phyloP scores from a whole-genome alignment of 306 rosid genomes.

The Carpinus viminea region DNA sequence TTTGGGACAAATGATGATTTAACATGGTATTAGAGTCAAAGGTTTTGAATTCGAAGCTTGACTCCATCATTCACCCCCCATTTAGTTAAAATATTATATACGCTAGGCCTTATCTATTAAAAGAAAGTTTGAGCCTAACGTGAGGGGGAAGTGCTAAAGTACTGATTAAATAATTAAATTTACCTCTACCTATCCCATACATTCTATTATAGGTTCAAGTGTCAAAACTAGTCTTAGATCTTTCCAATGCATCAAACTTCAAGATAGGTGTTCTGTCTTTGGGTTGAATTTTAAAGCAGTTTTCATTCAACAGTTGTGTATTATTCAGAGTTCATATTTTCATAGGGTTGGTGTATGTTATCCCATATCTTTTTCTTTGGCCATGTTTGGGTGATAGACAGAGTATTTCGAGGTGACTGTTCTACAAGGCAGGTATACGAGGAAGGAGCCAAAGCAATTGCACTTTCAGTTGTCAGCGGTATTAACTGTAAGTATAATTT shows the following conservation, averaged over 20 bases:
- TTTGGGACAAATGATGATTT: too few species aligned
- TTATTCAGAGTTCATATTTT: slow-evolving; percentile 2
- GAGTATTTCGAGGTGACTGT: slow-evolving; percentile 87
- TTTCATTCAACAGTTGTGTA: background rate
- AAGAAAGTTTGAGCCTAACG: too few species aligned
- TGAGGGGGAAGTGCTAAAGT: too few species aligned
- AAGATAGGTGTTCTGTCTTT: background rate
- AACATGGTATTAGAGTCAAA: too few species aligned
- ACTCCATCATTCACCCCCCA: too few species aligned
- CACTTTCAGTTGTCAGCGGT: slow-evolving; percentile 90
- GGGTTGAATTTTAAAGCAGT: background rate
- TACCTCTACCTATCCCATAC: background rate
- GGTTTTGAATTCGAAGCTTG: too few species aligned
- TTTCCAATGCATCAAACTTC: slow-evolving; percentile 7
- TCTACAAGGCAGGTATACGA: slow-evolving; percentile 85
- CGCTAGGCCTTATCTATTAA: too few species aligned
- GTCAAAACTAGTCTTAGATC: background rate
- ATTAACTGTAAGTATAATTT: slow-evolving; percentile 76
- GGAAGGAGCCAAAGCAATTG: slow-evolving; percentile 85
- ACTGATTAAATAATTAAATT: too few species aligned
- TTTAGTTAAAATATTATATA: too few species aligned
- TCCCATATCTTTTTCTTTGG: background rate
- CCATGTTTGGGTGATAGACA: slow-evolving; percentile 56
- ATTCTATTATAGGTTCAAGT: background rate
- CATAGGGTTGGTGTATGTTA: background rate